Conservation (phyloP, 495 filamentous ascomycete species). For the Penicillium ochrochloron region DNA sequence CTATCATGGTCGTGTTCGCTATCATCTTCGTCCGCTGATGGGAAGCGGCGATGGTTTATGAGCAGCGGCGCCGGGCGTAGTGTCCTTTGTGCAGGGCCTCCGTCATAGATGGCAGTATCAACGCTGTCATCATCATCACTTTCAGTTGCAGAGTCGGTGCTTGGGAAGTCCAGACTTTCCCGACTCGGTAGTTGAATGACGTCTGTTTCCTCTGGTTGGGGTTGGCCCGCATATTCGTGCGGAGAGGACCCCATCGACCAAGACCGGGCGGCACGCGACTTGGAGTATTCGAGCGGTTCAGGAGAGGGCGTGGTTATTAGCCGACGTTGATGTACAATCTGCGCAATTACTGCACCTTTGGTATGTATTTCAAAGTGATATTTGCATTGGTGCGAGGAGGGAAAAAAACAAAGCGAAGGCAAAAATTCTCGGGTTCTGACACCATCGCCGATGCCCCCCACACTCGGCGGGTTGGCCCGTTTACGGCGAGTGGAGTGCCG, state of each 20-base stretch:
- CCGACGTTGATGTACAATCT: neutral
- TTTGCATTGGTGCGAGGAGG: neutral
- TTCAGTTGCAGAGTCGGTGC: conserved; percentile 5
- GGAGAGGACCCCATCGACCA: conserved; percentile 18
- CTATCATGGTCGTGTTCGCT: conserved; percentile 25
- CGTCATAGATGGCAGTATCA: conserved; percentile 7
- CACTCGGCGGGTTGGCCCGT: conserved; percentile 10
- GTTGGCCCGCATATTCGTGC: conserved; percentile 11
- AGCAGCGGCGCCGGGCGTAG: conserved; percentile 20
- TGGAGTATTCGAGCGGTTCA: neutral
- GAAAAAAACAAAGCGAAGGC: conserved; percentile 12
- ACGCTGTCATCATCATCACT: conserved; percentile 11
- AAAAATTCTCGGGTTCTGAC: conserved; percentile 18
- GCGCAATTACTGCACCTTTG: neutral
- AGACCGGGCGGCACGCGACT: conserved; percentile 10
- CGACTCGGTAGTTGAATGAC: conserved; percentile 11
- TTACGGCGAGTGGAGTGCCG: conserved; percentile 20
- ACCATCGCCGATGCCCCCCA: conserved; percentile 19
- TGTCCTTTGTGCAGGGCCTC: neutral
- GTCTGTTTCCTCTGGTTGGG: conserved; percentile 6
- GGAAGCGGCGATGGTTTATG: conserved; percentile 26
- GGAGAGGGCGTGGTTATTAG: neutral
- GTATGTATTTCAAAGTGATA: neutral
- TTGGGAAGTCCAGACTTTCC: neutral
- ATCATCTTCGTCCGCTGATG: conserved; percentile 25